These are phyloP conservation scores for Talaromyces proteolyticus DNA, from an alignment of 495 filamentous ascomycete genomes.

Conservation along the genomic window DNA sequence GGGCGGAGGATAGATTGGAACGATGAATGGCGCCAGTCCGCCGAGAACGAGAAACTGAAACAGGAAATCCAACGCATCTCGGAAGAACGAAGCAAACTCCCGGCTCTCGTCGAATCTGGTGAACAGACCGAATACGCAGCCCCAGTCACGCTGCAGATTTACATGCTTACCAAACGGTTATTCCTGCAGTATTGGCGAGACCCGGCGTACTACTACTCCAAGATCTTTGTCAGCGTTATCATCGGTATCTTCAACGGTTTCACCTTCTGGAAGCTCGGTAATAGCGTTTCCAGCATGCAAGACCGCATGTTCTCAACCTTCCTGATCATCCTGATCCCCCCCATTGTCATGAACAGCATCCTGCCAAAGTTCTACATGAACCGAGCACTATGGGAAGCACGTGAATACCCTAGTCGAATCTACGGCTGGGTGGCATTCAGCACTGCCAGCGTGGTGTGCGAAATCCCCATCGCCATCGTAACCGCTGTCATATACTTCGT, in stretches of 20 bases:
- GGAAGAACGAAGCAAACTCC: slow-evolving; percentile 44
- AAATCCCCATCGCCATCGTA: slow-evolving; percentile 68
- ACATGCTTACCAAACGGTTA: slow-evolving; percentile 55
- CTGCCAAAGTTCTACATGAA: slow-evolving; percentile 80
- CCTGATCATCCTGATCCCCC: slow-evolving; percentile 67
- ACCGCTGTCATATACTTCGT: slow-evolving; percentile 63
- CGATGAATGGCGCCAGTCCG: slow-evolving; percentile 62
- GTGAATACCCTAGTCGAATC: slow-evolving; percentile 71
- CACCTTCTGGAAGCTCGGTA: slow-evolving; percentile 73
- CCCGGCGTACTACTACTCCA: slow-evolving; percentile 68
- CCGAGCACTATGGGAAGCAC: slow-evolving; percentile 66
- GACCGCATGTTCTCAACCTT: slow-evolving; percentile 76
- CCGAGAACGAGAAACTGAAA: slow-evolving; percentile 43
- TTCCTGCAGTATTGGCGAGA: slow-evolving; percentile 69
- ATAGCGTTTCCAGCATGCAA: slow-evolving; percentile 65
- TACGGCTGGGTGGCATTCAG: slow-evolving; percentile 83
- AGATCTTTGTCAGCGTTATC: slow-evolving; percentile 64
- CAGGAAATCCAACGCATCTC: slow-evolving; percentile 58
- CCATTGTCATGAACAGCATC: slow-evolving; percentile 68
- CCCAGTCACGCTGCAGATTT: slow-evolving; percentile 51
- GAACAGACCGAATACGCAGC: slow-evolving; percentile 58
- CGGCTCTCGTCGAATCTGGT: slow-evolving; percentile 25
- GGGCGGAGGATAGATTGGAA: slow-evolving; percentile 60
- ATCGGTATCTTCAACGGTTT: slow-evolving; percentile 77
- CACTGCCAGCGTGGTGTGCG: slow-evolving; percentile 67